Conservation (phyloP, 345 rosid species). For the Sisymbrium altissimum region DNA sequence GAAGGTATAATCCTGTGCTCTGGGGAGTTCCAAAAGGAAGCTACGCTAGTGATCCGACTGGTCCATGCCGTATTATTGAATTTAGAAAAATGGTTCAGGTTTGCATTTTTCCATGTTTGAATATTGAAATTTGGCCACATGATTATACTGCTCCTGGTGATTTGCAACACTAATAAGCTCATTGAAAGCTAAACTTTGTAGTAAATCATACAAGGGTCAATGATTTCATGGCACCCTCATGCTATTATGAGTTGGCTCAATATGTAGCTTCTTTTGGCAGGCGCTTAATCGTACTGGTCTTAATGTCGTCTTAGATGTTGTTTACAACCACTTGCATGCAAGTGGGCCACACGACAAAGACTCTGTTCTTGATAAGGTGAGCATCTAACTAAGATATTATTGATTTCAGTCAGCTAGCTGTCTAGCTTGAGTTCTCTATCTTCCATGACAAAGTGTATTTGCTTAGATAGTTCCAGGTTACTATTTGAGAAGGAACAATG, state of each 20-base stretch:
- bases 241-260: slow-evolving; percentile 7
- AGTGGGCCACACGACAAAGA: slow-evolving; percentile 71
- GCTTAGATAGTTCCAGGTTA: slow-evolving; percentile 94
- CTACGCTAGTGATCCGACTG: slow-evolving; percentile 78
- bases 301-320: slow-evolving; percentile 83
- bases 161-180: slow-evolving; percentile 5
- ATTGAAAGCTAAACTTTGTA: slow-evolving; percentile 2
- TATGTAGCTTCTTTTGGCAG: slow-evolving; percentile 39
- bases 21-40: slow-evolving; percentile 99
- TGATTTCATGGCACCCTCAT: neutral
- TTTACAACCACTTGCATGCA: slow-evolving; percentile 91
- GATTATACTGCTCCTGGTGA: neutral
- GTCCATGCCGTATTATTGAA: slow-evolving; percentile 67
- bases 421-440: neutral
- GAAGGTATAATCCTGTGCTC: slow-evolving; percentile 91
- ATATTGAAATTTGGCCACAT: neutral
- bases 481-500: slow-evolving; percentile 80
- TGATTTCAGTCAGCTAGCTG: slow-evolving; percentile 1
- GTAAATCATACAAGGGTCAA: slow-evolving; percentile 8
- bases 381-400: neutral
- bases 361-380: slow-evolving; percentile 93
- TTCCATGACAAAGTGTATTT: slow-evolving; percentile 21
- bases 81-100: slow-evolving; percentile 98
- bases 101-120: slow-evolving; percentile 12
- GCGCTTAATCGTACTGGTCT: slow-evolving; percentile 65